Conservation (phyloP, 2,329 filamentous ascomycete species). For the Microascus cirrosus region DNA sequence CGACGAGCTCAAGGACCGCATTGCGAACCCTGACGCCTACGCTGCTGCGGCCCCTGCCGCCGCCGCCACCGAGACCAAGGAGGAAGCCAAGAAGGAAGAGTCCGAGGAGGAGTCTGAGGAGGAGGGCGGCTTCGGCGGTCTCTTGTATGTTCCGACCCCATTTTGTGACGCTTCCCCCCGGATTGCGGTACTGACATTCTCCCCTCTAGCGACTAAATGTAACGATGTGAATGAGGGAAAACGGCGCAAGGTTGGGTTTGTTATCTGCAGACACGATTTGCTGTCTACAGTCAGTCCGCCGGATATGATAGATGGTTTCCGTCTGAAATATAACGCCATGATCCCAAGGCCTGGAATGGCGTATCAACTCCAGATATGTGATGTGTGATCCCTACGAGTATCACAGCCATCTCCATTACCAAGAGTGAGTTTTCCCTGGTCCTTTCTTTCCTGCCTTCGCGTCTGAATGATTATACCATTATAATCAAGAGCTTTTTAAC, state of each 20-base stretch:
- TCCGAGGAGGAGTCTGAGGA: slow-evolving; percentile 44
- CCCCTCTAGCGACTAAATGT: slow-evolving; percentile 37
- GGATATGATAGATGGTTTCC: background rate
- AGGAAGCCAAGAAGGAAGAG: slow-evolving; percentile 56
- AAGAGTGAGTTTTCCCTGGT: slow-evolving; percentile 30
- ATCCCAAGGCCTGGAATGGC: background rate
- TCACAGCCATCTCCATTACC: background rate
- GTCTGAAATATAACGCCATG: slow-evolving; percentile 1
- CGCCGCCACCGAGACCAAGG: slow-evolving; percentile 42
- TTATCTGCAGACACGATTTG: slow-evolving; percentile 9
- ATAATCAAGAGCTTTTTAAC: slow-evolving; percentile 58
- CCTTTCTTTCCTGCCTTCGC: slow-evolving; percentile 6
- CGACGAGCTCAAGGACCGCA: slow-evolving; percentile 97
- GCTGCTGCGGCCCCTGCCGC: slow-evolving; percentile 69
- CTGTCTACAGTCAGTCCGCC: background rate
- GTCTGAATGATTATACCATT: slow-evolving; percentile 40
- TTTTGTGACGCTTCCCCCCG: background rate
- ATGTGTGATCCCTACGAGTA: background rate
- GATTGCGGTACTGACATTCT: background rate
- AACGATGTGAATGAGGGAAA: slow-evolving; percentile 9
- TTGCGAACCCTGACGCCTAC: slow-evolving; percentile 97
- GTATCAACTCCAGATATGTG: background rate
- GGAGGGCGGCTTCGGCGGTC: slow-evolving; percentile 65
- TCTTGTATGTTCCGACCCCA: slow-evolving; percentile 45
- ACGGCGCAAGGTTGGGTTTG: slow-evolving; percentile 25